Evolutionary conservation across 2,329 filamentous ascomycete species (phyloP), one percentile per base, ranked within the genome.

Genomic region (Epicoccum sorghinum): DNA sequence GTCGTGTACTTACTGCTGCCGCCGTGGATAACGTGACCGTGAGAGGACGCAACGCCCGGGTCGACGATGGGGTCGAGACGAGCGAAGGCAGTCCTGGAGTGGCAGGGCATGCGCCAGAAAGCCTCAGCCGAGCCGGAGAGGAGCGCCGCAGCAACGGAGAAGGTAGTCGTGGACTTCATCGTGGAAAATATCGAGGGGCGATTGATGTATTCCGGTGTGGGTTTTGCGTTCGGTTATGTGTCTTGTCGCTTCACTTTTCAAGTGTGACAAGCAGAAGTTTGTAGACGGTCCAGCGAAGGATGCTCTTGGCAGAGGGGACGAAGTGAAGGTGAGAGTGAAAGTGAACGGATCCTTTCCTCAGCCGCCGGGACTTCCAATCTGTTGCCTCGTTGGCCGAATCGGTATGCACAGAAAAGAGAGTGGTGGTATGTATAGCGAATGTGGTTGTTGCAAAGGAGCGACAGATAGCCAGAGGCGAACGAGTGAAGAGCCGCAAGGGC

Each of bases 41-140:
- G 71, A 24, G 56, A 63, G 4, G 70, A 67, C 32, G 68, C 59
- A 12, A 59, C 45, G 30, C 66, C 70, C 4, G 60, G 59, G 50
- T 71, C 64, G 42, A 74, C 70, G 35, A 75, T 69, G 39, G 66
- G 76, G 79, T 70, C 91, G 76, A 69, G 75, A 48, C 83, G 85
- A 62, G 83, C 84, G 44, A 80, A 78, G 43, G 83, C 83, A 62
- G 87, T 79, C 65, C 87, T 83, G 37, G 83, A 80, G 61, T 85
- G 80, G 67, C 86, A 87, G 69, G 85, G 84, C 80, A 91, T 90
- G 66, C 83, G 86, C 70, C 90, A 83, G 69, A 90, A 89, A 48
- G 87, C 87, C 64, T 89, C 85, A 38, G 85, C 68, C 23, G 71
- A 66, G 42, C 71, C 69, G 13, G 73, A 66, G 14, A 79, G 65